These are phyloP conservation scores for Furculomyces boomerangus DNA, from an alignment of 371 early-diverging fungal species.

Conservation along the genomic window DNA sequence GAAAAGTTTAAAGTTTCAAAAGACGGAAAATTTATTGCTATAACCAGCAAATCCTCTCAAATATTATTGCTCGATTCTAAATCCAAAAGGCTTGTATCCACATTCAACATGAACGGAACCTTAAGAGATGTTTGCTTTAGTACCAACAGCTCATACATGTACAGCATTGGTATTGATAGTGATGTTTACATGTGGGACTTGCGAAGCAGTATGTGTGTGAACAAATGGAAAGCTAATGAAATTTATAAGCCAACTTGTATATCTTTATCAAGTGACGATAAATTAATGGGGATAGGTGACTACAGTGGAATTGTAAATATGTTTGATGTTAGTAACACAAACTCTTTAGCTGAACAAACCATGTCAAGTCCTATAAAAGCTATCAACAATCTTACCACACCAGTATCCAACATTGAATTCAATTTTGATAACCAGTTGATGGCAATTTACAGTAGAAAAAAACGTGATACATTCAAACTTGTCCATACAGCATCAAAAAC, in stretches of 20 bases:
- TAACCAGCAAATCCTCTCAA: constrained; percentile 55
- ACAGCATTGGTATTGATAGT: constrained; percentile 38
- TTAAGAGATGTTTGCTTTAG: constrained; percentile 44
- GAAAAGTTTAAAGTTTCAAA: constrained; percentile 44
- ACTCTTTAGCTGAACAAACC: too few relatives aligned
- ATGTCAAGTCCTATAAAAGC: constrained; percentile 54
- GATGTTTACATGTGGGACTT: constrained; percentile 60
- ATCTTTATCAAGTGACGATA: constrained; percentile 48
- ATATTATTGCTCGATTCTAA: constrained; percentile 54
- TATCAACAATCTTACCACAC: constrained; percentile 66
- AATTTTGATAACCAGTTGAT: constrained; percentile 70
- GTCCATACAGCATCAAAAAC: constrained; percentile 57
- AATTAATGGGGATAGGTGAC: constrained; percentile 71
- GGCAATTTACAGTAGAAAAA: constrained; percentile 44
- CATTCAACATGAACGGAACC: constrained; percentile 68
- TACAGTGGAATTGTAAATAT: constrained; percentile 73
- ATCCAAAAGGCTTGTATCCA: constrained; percentile 69
- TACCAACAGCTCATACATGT: constrained; percentile 24
- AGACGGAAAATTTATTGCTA: constrained; percentile 43
- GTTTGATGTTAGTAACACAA: constrained; percentile 33
- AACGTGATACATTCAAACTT: constrained; percentile 57
- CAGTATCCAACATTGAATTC: constrained; percentile 47
- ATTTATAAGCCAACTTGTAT: constrained; percentile 50
- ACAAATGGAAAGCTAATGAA: constrained; percentile 67
- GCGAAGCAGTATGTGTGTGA: constrained; percentile 36